Evolutionary conservation across 257 asterid genomes (phyloP).

Genomic region (Ehretia macrophylla): DNA sequence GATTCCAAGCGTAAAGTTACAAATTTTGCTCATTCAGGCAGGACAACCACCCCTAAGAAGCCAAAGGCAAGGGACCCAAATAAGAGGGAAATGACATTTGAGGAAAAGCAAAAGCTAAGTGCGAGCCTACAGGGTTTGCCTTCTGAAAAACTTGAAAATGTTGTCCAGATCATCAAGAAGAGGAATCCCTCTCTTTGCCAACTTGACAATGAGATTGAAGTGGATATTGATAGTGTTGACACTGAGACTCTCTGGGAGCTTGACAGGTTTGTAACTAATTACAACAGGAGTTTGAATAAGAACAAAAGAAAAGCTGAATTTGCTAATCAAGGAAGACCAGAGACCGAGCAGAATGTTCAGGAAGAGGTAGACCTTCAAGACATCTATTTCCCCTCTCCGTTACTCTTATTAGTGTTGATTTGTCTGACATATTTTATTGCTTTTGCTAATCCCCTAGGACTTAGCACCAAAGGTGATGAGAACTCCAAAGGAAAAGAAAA

Average conservation of each 20-base stretch:
- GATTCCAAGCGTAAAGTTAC: constrained; percentile 38
- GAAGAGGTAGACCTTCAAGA: constrained; percentile 41
- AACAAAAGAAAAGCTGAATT: constrained; percentile 58
- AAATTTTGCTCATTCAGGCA: constrained; percentile 36
- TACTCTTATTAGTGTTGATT: not conserved
- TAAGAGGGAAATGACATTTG: constrained; percentile 94
- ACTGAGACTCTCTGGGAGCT: constrained; percentile 97
- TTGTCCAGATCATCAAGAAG: constrained; percentile 77
- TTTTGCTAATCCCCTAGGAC: constrained; percentile 31
- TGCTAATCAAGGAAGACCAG: constrained; percentile 32
- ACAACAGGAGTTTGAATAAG: constrained; percentile 71
- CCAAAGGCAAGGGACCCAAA: constrained; percentile 86
- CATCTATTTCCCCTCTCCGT: not conserved
- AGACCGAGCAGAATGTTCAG: constrained; percentile 34
- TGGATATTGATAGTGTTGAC: constrained; percentile 84
- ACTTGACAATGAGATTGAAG: constrained; percentile 89
- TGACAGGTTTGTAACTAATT: constrained; percentile 80
- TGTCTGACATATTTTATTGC: constrained; percentile 9
- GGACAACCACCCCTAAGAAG: constrained; percentile 51
- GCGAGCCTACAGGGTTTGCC: constrained; percentile 66
- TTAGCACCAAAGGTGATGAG: constrained; percentile 39
- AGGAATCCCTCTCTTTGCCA: constrained; percentile 71
- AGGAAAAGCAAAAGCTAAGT: constrained; percentile 87
- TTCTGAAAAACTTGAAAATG: constrained; percentile 80
- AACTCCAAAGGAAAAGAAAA: constrained; percentile 37